Percentiles rank a stretch among this genome's conserved stretches.
Evolutionary conservation across 805 yeast species (phyloP).

Genomic region (Metschnikowia lunata): DNA sequence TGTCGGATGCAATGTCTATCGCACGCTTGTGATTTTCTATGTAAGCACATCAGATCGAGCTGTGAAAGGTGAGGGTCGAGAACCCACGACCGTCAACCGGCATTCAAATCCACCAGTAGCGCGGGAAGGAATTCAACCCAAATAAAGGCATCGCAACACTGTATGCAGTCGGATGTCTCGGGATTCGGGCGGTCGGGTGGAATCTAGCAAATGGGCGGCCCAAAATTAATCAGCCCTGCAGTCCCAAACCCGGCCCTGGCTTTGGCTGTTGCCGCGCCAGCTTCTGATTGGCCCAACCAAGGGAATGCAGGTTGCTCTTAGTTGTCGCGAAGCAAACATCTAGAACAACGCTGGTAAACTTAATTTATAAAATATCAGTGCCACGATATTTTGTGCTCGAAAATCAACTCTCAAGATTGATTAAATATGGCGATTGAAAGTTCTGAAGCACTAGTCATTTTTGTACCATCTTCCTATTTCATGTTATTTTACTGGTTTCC

Average conservation of each 20-base stretch:
- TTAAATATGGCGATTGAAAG: too few species aligned
- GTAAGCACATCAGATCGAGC: neutral
- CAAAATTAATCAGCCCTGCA: conserved; percentile 16
- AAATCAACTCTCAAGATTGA: too few species aligned
- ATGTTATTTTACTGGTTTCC: too few species aligned
- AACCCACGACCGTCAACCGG: conserved; percentile 3
- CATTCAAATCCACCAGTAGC: conserved; percentile 6
- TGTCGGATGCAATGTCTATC: neutral
- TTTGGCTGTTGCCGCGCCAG: conserved; percentile 1
- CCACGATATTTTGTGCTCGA: too few species aligned
- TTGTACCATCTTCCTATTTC: too few species aligned
- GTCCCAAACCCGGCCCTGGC: conserved; percentile 6
- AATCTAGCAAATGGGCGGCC: conserved; percentile 8
- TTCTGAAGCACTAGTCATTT: too few species aligned
- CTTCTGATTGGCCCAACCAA: conserved; percentile 2
- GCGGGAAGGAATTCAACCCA: conserved; percentile 2
- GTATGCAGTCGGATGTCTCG: too few species aligned
- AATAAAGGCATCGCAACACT: too few species aligned
- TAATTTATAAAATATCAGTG: too few species aligned
- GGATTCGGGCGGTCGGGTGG: too few species aligned
- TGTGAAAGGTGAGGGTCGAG: conserved; percentile 2
- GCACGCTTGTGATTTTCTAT: too few species aligned
- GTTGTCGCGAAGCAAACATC: neutral
- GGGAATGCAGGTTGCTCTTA: neutral
- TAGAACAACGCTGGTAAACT: neutral